A percentile compares a stretch with the other conserved stretches of the same genome.
These are phyloP conservation scores for Sphaerulina vaccinii DNA, from an alignment of 2,329 filamentous ascomycete species.

Conservation along the genomic window DNA sequence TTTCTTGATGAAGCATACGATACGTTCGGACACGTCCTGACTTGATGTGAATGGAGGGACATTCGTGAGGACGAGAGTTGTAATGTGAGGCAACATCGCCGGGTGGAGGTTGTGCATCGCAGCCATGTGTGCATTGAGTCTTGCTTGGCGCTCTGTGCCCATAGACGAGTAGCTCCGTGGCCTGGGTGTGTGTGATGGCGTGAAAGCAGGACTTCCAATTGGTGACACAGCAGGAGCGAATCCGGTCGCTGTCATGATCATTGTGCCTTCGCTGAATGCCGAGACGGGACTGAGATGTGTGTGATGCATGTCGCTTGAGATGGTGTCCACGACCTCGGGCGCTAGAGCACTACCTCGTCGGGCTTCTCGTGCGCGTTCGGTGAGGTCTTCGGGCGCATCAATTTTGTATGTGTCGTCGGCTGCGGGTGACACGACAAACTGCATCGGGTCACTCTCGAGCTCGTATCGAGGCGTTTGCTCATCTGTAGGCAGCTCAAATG, in stretches of 20 bases:
- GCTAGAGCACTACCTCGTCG: slow-evolving; percentile 47
- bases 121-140: slow-evolving; percentile 28
- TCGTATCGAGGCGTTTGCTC: slow-evolving; percentile 36
- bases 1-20: slow-evolving; percentile 56
- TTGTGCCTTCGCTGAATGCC: slow-evolving; percentile 20
- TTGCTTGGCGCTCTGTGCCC: slow-evolving; percentile 30
- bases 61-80: slow-evolving; percentile 57
- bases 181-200: slow-evolving; percentile 16
- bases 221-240: slow-evolving; percentile 9
- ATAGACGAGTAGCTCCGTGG: slow-evolving; percentile 35
- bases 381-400: not conserved
- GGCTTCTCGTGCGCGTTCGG: slow-evolving; percentile 21
- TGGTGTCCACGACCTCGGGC: slow-evolving; percentile 45
- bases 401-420: slow-evolving; percentile 34
- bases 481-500: slow-evolving; percentile 30
- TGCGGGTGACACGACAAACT: slow-evolving; percentile 36
- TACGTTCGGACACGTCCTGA: slow-evolving; percentile 44
- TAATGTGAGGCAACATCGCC: slow-evolving; percentile 54
- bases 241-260: slow-evolving; percentile 9
- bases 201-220: slow-evolving; percentile 8
- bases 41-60: slow-evolving; percentile 44
- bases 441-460: slow-evolving; percentile 39
- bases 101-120: slow-evolving; percentile 48
- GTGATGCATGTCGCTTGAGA: slow-evolving; percentile 18
- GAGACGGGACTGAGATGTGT: slow-evolving; percentile 25